Conservation (phyloP, 768 basidiomycete genomes). For the Serpula lacrymans region DNA sequence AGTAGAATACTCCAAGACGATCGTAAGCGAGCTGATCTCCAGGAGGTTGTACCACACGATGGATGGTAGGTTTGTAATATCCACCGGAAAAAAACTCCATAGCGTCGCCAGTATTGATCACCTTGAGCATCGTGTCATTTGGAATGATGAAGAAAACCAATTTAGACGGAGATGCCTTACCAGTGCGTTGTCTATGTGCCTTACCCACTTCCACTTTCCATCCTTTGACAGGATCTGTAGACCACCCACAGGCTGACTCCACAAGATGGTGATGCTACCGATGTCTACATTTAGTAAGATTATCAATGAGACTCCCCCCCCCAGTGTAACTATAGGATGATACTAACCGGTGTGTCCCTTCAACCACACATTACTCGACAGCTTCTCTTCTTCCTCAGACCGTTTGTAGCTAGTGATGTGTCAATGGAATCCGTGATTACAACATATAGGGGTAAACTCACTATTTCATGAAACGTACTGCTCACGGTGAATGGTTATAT, state of each 20-base stretch:
- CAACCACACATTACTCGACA: conserved; percentile 45
- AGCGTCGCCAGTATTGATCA: conserved; percentile 46
- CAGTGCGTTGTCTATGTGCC: conserved; percentile 42
- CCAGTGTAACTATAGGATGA: background rate
- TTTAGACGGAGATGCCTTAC: conserved; percentile 18
- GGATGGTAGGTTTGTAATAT: conserved; percentile 47
- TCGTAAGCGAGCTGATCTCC: conserved; percentile 38
- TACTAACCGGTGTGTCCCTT: conserved; percentile 45
- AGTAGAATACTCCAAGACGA: conserved; percentile 49
- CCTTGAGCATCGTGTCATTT: conserved; percentile 14
- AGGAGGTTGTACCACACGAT: conserved; percentile 50
- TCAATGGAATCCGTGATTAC: background rate
- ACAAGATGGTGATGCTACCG: conserved; percentile 42
- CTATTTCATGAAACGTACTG: conserved; percentile 51
- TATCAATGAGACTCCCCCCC: too few species aligned
- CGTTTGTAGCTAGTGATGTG: conserved; percentile 36
- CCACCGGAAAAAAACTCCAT: conserved; percentile 48
- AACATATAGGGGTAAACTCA: conserved; percentile 15
- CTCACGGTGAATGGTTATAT: background rate
- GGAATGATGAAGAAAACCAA: background rate
- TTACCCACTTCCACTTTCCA: conserved; percentile 43
- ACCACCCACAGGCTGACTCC: conserved; percentile 47
- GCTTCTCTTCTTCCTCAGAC: conserved; percentile 38
- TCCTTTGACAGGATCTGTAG: conserved; percentile 42
- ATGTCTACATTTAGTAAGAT: conserved; percentile 28